Conservation (phyloP, 176 grass and related monocot species). For the Rhynchospora breviuscula region DNA sequence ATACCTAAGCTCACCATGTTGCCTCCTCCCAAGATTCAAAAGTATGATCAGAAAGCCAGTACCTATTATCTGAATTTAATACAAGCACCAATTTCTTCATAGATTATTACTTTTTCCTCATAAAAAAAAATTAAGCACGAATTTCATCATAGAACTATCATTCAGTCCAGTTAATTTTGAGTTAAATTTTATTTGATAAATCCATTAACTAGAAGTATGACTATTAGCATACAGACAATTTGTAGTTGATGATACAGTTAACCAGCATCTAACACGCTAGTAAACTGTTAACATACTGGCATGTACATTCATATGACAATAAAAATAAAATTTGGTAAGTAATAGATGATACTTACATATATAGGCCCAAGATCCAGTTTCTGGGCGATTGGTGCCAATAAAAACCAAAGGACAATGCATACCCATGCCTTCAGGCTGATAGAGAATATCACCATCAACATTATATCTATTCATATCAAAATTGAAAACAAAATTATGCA, state of each 20-base stretch:
- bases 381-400: conserved; percentile 74
- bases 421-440: conserved; percentile 72
- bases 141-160: conserved; percentile 19
- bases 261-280: conserved; percentile 13
- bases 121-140: background rate
- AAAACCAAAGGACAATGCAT: conserved; percentile 64
- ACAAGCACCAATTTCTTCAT: background rate
- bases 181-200: background rate
- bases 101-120: too few relatives aligned
- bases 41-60: conserved; percentile 87
- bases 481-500: conserved; percentile 9
- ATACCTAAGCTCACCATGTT: conserved; percentile 88
- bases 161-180: conserved; percentile 3
- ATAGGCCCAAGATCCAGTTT: conserved; percentile 61
- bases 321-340: background rate
- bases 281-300: background rate
- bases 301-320: background rate
- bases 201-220: background rate
- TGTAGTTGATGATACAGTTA: background rate
- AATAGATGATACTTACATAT: conserved; percentile 58
- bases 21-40: conserved; percentile 76
- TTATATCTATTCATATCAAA: conserved; percentile 55
- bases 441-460: conserved; percentile 86
- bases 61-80: conserved; percentile 59
- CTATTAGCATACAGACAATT: background rate